phyloP scores from a whole-genome alignment of 768 basidiomycete genomes.

The Favolaschia claudopus region DNA sequence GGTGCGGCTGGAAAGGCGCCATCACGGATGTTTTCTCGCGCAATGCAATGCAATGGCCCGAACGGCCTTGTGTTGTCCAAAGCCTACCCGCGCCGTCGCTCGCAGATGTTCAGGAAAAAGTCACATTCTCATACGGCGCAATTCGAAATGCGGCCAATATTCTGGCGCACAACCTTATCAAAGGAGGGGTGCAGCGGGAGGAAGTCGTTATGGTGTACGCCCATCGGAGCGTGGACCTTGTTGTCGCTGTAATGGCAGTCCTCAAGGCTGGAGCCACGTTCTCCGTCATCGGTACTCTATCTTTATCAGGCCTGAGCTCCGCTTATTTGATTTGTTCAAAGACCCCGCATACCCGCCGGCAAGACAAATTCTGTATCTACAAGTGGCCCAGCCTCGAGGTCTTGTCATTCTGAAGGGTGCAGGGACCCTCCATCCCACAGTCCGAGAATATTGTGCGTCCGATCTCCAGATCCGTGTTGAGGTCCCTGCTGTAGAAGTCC shows the following conservation, averaged over 20 bases:
- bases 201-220: constrained; percentile 99
- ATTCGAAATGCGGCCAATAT: constrained; percentile 89
- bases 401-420: constrained; percentile 92
- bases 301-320: neutral
- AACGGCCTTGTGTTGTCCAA: constrained; percentile 90
- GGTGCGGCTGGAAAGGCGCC: constrained; percentile 98
- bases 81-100: constrained; percentile 55
- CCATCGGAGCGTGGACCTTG: constrained; percentile 93
- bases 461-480: constrained; percentile 89
- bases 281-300: constrained; percentile 84
- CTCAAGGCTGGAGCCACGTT: constrained; percentile 96
- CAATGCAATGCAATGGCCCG: constrained; percentile 83
- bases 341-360: constrained; percentile 97
- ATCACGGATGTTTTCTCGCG: constrained; percentile 94
- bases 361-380: constrained; percentile 91
- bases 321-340: constrained; percentile 37
- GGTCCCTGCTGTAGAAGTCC: constrained; percentile 86
- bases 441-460: constrained; percentile 80
- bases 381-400: constrained; percentile 91
- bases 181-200: constrained; percentile 86
- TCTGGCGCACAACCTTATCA: constrained; percentile 88
- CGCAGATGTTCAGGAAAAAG: constrained; percentile 55
- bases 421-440: constrained; percentile 78
- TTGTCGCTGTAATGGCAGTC: constrained; percentile 96
- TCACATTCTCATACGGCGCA: constrained; percentile 77